Evolutionary conservation across 2,329 filamentous ascomycete species (phyloP), one percentile per base, ranked within the genome.

Genomic region (Cercospora canescens): DNA sequence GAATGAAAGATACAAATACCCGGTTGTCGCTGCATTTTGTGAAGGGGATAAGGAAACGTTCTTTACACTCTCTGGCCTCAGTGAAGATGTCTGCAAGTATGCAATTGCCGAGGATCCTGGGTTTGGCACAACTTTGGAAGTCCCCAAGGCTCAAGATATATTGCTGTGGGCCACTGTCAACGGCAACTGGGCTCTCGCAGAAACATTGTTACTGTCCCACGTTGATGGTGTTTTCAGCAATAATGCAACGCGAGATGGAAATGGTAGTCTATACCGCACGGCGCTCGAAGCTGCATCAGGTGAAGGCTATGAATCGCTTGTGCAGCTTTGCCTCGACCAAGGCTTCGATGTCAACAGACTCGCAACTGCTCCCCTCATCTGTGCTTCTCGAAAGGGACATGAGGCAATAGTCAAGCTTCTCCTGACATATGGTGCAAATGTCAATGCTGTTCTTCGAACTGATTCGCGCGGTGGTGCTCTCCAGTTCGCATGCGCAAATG

Each of bases 21-120:
- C 69, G 11, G 14, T 65, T n/a, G 11, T 70, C 12, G 69, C 66
- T 18, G 65, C 69, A 35, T 65, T 60, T 54, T 39, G 57, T 7
- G 35, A 60, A 21, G 64, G 59, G n/a, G 30, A 65, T 41, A n/a
- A 14, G n/a, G 41, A 59, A 3, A 45, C 54, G 14, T 48, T 67
- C 26, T 7, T 28, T 39, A 32, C n/a, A 26, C 54, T 68, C 2
- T 24, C 58, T 5, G 21, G 16, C 24, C 21, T 18, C 18, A 39
- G n/a, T n/a, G n/a, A n/a, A n/a, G n/a, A n/a, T n/a, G n/a, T n/a
- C n/a, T n/a, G n/a, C n/a, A n/a, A n/a, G n/a, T n/a, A n/a, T n/a
- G n/a, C n/a, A n/a, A n/a, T n/a, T n/a, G n/a, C n/a, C n/a, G n/a
- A n/a, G n/a, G n/a, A n/a, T n/a, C n/a, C n/a, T n/a, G n/a, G n/a